Conservation (phyloP, 2,329 filamentous ascomycete species). For the Apiospora saccharicola region DNA sequence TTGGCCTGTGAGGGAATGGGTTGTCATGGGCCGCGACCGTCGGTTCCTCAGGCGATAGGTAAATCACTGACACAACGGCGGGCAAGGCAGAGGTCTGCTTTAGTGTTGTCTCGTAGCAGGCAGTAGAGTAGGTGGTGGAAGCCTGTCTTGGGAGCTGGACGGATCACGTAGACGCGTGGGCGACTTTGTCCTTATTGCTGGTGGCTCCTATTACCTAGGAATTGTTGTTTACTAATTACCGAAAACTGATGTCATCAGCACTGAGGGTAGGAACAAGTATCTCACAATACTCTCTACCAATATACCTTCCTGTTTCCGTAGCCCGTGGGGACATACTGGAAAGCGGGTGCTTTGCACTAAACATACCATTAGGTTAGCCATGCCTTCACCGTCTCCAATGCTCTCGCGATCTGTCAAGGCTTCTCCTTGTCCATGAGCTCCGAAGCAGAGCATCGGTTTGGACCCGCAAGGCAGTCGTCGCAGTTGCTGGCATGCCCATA, state of each 20-base stretch:
- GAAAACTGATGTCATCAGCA: background rate
- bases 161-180: conserved; percentile 36
- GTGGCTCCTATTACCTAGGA: background rate
- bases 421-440: conserved; percentile 29
- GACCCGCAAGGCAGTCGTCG: conserved; percentile 32
- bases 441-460: conserved; percentile 26
- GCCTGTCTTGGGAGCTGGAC: conserved; percentile 35
- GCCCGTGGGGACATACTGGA: background rate
- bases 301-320: background rate
- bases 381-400: conserved; percentile 30
- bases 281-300: background rate
- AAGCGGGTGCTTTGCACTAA: conserved; percentile 8
- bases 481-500: conserved; percentile 26
- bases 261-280: background rate
- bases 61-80: background rate
- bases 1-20: background rate
- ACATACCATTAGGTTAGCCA: conserved; percentile 32
- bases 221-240: background rate
- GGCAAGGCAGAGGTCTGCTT: conserved; percentile 34
- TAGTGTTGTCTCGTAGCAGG: conserved; percentile 33
- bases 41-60: background rate
- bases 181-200: background rate
- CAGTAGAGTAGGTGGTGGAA: conserved; percentile 32
- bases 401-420: conserved; percentile 32
- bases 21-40: background rate